These are phyloP conservation scores for Pyracantha coccinea DNA, from an alignment of 331 rosid genomes.

Conservation along the genomic window DNA sequence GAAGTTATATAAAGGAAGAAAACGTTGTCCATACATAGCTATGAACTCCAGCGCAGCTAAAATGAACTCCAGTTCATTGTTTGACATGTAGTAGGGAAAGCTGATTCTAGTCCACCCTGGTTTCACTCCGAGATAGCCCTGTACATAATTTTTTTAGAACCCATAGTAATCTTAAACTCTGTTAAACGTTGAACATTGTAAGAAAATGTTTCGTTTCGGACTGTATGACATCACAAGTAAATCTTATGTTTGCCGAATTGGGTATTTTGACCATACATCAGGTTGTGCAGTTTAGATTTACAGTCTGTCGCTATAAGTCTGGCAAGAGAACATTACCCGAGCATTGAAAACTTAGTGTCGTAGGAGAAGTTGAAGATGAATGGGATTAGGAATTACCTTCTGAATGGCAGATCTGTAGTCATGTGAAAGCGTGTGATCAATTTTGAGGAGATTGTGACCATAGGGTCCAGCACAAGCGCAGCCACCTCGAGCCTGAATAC, in stretches of 20 bases:
- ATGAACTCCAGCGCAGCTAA: slow-evolving; percentile 44
- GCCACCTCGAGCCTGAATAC: slow-evolving; percentile 89
- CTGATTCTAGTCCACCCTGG: slow-evolving; percentile 91
- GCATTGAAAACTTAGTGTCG: not conserved
- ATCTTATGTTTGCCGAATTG: not conserved
- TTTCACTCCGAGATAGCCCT: slow-evolving; percentile 73
- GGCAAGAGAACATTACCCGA: not conserved
- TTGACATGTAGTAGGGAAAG: slow-evolving; percentile 42
- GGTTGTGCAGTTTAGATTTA: not conserved
- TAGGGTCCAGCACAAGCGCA: slow-evolving; percentile 93
- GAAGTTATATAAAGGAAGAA: slow-evolving; percentile 41
- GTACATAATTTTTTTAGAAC: not conserved
- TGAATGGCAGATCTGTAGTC: slow-evolving; percentile 54
- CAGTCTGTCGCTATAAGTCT: not conserved
- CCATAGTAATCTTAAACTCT: too few species aligned
- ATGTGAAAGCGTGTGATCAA: slow-evolving; percentile 39
- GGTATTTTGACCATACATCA: not conserved
- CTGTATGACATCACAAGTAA: not conserved
- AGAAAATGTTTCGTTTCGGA: not conserved
- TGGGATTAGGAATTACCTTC: slow-evolving; percentile 29
- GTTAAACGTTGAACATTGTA: not conserved
- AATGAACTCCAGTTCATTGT: slow-evolving; percentile 43
- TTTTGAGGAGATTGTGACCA: slow-evolving; percentile 58
- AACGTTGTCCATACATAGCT: slow-evolving; percentile 42
- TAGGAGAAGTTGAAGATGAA: not conserved